Percentiles rank a stretch among this genome's conserved stretches.
These are phyloP conservation scores for Alternaria incomplexa DNA, from an alignment of 2,329 filamentous ascomycete species.

Conservation along the genomic window DNA sequence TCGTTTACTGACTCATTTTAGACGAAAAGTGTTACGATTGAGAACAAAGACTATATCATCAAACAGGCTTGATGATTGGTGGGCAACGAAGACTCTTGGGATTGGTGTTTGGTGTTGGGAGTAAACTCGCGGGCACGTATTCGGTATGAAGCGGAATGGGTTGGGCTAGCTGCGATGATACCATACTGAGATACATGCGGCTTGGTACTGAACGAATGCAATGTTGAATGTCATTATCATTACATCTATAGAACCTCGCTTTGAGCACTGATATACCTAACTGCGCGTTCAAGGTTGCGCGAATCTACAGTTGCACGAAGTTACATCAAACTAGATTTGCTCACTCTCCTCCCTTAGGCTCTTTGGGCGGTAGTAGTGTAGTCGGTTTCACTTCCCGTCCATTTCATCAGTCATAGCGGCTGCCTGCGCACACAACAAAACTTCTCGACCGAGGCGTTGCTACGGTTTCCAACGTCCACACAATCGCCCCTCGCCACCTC, in stretches of 20 bases:
- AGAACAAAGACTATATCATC: conserved; percentile 56
- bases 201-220: conserved; percentile 8
- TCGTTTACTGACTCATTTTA: conserved; percentile 33
- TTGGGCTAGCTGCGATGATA: conserved; percentile 10
- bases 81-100: background rate
- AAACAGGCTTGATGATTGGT: conserved; percentile 18
- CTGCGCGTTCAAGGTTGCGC: background rate
- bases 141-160: conserved; percentile 2
- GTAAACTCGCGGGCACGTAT: background rate
- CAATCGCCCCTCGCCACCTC: background rate
- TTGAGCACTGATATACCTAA: background rate
- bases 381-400: background rate
- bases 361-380: background rate
- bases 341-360: background rate
- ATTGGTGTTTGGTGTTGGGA: conserved; percentile 8
- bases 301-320: background rate
- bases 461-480: background rate
- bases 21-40: conserved; percentile 61
- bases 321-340: background rate
- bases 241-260: background rate
- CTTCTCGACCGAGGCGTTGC: background rate
- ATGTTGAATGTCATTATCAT: background rate
- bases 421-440: background rate
- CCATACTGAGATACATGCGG: conserved; percentile 10
- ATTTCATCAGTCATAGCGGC: background rate